Evolutionary conservation across 208 protist genomes (phyloP).

Genomic region (Wallacemonas sp.): DNA sequence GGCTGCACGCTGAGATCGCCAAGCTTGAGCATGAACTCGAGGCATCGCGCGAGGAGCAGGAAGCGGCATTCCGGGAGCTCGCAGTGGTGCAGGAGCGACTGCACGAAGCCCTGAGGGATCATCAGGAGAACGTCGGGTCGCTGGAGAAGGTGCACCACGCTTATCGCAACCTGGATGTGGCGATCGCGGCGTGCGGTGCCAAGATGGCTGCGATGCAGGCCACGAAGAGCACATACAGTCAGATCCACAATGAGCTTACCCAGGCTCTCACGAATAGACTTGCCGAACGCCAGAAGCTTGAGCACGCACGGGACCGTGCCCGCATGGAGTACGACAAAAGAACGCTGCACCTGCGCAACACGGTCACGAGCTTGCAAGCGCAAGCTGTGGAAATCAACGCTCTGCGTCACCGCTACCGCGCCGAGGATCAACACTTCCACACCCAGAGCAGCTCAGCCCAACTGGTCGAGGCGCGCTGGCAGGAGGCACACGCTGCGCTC

Average conservation of each 20-base stretch:
- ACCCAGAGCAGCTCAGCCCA: conserved; percentile 23
- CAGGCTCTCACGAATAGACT: conserved; percentile 11
- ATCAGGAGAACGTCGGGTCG: conserved; percentile 38
- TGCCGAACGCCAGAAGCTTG: conserved; percentile 18
- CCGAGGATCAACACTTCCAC: conserved; percentile 26
- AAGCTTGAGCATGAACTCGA: conserved; percentile 19
- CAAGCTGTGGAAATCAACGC: conserved; percentile 17
- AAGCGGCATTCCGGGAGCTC: conserved; percentile 33
- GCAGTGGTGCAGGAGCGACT: conserved; percentile 32
- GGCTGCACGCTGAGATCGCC: conserved; percentile 25
- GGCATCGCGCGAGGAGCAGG: conserved; percentile 35
- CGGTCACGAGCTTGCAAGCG: conserved; percentile 12
- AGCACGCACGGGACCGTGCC: conserved; percentile 20
- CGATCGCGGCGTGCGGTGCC: conserved; percentile 40
- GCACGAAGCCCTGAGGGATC: conserved; percentile 38
- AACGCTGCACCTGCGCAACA: conserved; percentile 15
- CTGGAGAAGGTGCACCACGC: conserved; percentile 43
- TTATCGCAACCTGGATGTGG: conserved; percentile 29
- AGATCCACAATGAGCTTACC: conserved; percentile 19
- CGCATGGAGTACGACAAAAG: conserved; percentile 24
- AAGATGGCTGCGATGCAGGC: conserved; percentile 29
- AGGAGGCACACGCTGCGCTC: conserved; percentile 25
- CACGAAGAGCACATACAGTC: conserved; percentile 13
- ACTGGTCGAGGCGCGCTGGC: conserved; percentile 23
- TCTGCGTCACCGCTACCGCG: conserved; percentile 1